Evolutionary conservation across 2,329 filamentous ascomycete genomes (phyloP), one percentile per base, ranked within the genome.

Genomic region (Ilyonectria robusta): DNA sequence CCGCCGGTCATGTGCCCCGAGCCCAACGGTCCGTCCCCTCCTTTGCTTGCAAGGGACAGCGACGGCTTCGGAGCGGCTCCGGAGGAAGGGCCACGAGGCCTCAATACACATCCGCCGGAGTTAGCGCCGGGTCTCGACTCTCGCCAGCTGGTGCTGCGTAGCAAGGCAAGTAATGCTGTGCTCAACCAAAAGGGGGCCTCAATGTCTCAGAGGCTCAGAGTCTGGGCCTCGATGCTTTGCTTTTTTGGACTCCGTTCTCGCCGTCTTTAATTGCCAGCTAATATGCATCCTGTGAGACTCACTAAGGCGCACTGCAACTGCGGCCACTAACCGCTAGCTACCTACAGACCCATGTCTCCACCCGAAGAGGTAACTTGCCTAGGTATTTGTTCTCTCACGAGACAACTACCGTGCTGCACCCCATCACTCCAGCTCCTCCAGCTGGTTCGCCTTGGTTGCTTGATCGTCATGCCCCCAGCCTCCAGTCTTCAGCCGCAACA

Each of bases 1-100:
- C 17, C 62, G 66, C 54, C 50, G 64, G 58, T 73, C 71, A 73
- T 74, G 66, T 74, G 72, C 70, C 59, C 60, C 59, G 21, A 57
- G 51, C 57, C 66, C 46, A 57, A 53, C 44, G 56, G 35, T 60
- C 62, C 55, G 51, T 50, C 65, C n/a, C 50, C 29, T 54, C 57
- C 59, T 50, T 68, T 47, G 31, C 67, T 63, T 47, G 13, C 29
- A 10, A 13, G 2, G 31, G 50, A 53, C 17, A 35, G 31, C 26
- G 29, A 31, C 48, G 40, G 40, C 31, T 10, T 53, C 50, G 31
- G 31, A 9, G 19, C 50, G 29, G 48, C 48, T 33, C n/a, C 48
- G 50, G 48, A 11, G n/a, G 26, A 26, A 33, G 31, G 31, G 26
- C 23, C 26, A 50, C 47, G 7, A 50, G 47, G 26, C 47, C 26